A percentile compares a stretch with the other conserved stretches of the same genome.
Evolutionary conservation across 371 early-diverging fungal species (phyloP).

Genomic region (Lichtheimia hyalospora): DNA sequence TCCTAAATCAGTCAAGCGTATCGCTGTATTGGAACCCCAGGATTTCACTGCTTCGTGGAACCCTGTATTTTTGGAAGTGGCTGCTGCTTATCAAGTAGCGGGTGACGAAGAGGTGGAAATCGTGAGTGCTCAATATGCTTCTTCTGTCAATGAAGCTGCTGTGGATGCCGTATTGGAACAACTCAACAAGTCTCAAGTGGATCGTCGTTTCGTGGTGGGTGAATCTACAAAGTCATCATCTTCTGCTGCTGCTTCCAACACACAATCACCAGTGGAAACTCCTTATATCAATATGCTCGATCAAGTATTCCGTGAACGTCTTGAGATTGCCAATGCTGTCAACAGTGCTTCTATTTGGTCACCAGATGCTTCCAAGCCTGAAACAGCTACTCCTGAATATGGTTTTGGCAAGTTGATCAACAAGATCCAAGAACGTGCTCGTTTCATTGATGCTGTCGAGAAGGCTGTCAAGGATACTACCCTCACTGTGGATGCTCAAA

Average conservation of each 20-base stretch:
- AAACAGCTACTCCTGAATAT: conserved; percentile 76
- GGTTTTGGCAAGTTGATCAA: conserved; percentile 79
- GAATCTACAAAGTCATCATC: conserved; percentile 22
- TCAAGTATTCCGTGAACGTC: conserved; percentile 76
- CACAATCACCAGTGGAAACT: conserved; percentile 46
- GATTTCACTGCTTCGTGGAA: conserved; percentile 70
- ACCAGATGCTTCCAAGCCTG: conserved; percentile 32
- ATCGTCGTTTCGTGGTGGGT: conserved; percentile 42
- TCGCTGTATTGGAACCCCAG: conserved; percentile 72
- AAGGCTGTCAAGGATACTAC: conserved; percentile 54
- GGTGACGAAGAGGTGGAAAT: conserved; percentile 47
- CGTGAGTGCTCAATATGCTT: conserved; percentile 58
- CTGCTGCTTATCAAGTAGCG: conserved; percentile 62
- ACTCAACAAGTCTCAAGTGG: conserved; percentile 23
- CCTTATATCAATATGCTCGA: conserved; percentile 82
- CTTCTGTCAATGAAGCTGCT: conserved; percentile 47
- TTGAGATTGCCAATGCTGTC: conserved; percentile 76
- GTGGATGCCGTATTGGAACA: conserved; percentile 45
- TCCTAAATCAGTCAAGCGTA: conserved; percentile 55
- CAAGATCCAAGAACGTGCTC: conserved; percentile 69
- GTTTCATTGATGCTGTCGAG: conserved; percentile 63
- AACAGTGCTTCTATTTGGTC: conserved; percentile 51
- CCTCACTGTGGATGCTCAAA: conserved; percentile 54
- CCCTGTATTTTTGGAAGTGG: conserved; percentile 78
- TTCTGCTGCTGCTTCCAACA: background rate